A percentile compares a stretch with the other conserved stretches of the same genome.
Evolutionary conservation across 495 filamentous ascomycete genomes (phyloP).

Genomic region (Lindgomyces ingoldianus): DNA sequence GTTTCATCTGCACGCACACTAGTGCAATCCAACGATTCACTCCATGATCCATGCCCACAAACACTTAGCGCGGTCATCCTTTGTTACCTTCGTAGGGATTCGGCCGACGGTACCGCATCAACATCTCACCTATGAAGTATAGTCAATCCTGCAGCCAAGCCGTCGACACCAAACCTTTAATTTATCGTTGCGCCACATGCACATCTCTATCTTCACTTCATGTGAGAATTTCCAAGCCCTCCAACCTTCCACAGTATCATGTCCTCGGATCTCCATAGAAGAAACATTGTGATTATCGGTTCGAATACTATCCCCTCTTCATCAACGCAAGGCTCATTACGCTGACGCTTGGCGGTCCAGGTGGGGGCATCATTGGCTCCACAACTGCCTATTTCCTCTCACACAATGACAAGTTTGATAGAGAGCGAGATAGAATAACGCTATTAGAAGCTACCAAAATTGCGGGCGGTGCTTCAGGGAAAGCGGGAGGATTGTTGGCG

Average conservation of each 20-base stretch:
- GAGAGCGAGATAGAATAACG: slow-evolving; percentile 72
- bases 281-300: slow-evolving; percentile 39
- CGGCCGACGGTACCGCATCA: too few relatives aligned
- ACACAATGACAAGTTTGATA: slow-evolving; percentile 80
- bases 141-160: slow-evolving; percentile 2
- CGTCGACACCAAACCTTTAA: neutral
- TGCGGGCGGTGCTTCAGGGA: slow-evolving; percentile 89
- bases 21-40: neutral
- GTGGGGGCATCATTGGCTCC: slow-evolving; percentile 92
- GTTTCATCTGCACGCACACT: neutral
- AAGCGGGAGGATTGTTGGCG: slow-evolving; percentile 88
- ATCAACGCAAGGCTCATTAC: neutral
- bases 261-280: slow-evolving; percentile 10
- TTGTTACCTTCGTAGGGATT: too few relatives aligned
- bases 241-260: slow-evolving; percentile 1
- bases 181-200: neutral
- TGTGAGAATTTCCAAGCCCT: neutral
- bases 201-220: neutral
- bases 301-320: neutral
- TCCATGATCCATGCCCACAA: too few relatives aligned
- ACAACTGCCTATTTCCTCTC: slow-evolving; percentile 93
- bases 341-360: slow-evolving; percentile 38
- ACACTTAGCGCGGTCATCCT: too few relatives aligned
- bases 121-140: too few relatives aligned
- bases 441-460: slow-evolving; percentile 87